Conservation (phyloP, 176 grass and related monocot genomes). For the Chrysopogon serrulatus region DNA sequence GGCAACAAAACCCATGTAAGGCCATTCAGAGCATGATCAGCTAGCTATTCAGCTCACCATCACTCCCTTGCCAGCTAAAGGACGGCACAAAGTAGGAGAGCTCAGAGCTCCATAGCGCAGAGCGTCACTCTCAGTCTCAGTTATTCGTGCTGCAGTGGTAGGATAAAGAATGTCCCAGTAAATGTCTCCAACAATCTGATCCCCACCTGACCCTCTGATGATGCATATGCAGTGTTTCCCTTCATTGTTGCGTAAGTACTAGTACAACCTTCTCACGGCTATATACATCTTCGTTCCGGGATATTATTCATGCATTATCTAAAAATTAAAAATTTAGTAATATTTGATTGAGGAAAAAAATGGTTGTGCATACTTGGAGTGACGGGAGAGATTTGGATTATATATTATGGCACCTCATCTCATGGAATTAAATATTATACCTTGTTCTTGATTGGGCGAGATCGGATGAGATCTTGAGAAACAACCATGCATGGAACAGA, state of each 20-base stretch:
- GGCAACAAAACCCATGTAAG: conserved; percentile 34
- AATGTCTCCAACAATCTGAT: conserved; percentile 6
- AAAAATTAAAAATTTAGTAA: too few species aligned
- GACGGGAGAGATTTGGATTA: not conserved
- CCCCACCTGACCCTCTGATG: not conserved
- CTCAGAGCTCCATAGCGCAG: too few species aligned
- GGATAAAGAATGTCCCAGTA: conserved; percentile 27
- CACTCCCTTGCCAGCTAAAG: conserved; percentile 10
- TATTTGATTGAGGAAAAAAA: too few species aligned
- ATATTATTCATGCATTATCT: not conserved
- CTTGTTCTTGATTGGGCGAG: not conserved
- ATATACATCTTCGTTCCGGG: not conserved
- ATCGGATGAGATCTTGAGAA: conserved; percentile 33
- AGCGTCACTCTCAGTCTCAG: not conserved
- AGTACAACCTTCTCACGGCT: not conserved
- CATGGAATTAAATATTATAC: conserved; percentile 20
- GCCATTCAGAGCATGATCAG: conserved; percentile 28
- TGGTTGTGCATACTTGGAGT: not conserved
- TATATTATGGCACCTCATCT: not conserved
- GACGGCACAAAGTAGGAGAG: conserved; percentile 11
- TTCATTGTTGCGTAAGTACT: not conserved
- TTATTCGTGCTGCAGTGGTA: conserved; percentile 2
- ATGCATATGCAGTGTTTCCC: not conserved
- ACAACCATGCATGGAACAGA: conserved; percentile 25
- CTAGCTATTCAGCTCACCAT: conserved; percentile 19